Evolutionary conservation across 495 filamentous ascomycete genomes (phyloP), one percentile per base, ranked within the genome.

Genomic region (Penicillium canescens): DNA sequence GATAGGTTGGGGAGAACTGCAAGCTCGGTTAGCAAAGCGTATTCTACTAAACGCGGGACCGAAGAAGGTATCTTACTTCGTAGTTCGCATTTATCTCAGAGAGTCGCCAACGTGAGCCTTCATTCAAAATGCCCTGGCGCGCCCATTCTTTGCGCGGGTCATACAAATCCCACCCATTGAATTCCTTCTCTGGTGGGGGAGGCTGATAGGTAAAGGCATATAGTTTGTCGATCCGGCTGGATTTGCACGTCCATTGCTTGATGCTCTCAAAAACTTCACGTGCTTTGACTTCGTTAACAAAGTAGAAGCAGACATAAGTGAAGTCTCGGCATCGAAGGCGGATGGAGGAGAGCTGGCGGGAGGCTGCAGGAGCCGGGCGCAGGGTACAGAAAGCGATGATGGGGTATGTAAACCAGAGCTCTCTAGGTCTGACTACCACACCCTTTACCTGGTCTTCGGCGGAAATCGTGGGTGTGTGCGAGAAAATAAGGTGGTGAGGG

Each of bases 1-100:
- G 94, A 68, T 99, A 99, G n/a, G 95, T 99, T 11, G 90, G 86
- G 26, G 92, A 96, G 65, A 96, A 98, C 85, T 89, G 52, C 31
- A 62, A 6, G 33, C 38, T 5, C 46, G 56, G 61, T 78, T 40
- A 79, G 64, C 48, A 56, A 46, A 37, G 14, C 26, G 8, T 34
- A 48, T 23, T 43, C 37, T 16, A 13, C 10, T 40, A n/a, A n/a
- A 23, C 7, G 21, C 40, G 59, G 42, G 23, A 3, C 58, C 48
- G 46, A 18, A 31, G 28, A 24, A 24, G 28, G 28, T 9, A 9
- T 31, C 28, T 8, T 74, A 89, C 86, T 64, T 72, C 71, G 66
- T 96, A 96, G 68, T 94, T 88, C 33, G 77, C 72, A 70, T 99
- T 99, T 65, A 99, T 92, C 26, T 82, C 81, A 24, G 92, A 92